phyloP scores from a whole-genome alignment of 106 monocot genomes.

The Vanilla planifolia region DNA sequence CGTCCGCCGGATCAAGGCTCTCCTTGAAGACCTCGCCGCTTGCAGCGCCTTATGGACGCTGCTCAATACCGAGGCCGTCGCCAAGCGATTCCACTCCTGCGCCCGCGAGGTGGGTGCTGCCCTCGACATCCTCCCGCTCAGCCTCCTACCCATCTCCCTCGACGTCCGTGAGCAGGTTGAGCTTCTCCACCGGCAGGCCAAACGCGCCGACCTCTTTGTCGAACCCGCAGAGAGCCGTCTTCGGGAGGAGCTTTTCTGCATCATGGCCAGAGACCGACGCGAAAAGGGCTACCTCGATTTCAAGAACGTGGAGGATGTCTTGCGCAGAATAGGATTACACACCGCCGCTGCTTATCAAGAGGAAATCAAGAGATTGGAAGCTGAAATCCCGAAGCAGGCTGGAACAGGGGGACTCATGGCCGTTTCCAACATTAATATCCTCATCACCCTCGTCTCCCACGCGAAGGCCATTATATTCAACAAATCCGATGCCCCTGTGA shows the following conservation, averaged over 20 bases:
- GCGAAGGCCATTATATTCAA: constrained; percentile 5
- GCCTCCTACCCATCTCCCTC: constrained; percentile 16
- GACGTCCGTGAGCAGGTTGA: constrained; percentile 36
- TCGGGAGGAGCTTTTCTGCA: constrained; percentile 22
- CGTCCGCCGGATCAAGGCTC: constrained; percentile 15
- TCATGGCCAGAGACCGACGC: constrained; percentile 6
- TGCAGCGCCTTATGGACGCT: constrained; percentile 30
- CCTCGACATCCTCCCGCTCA: constrained; percentile 36
- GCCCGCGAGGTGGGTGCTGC: constrained; percentile 20
- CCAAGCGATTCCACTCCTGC: constrained; percentile 18
- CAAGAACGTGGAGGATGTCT: constrained; percentile 24
- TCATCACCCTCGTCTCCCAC: constrained; percentile 20
- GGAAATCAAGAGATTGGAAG: constrained; percentile 20
- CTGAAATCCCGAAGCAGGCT: constrained; percentile 29
- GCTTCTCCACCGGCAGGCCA: constrained; percentile 29
- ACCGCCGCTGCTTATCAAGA: constrained; percentile 24
- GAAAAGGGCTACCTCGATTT: constrained; percentile 1
- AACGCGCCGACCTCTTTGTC: constrained; percentile 14
- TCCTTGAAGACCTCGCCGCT: constrained; percentile 14
- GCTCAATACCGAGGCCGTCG: constrained; percentile 14
- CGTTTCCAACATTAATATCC: constrained; percentile 28
- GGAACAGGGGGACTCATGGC: constrained; percentile 52
- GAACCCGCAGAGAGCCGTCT: constrained; percentile 17
- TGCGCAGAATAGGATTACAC: constrained; percentile 14
- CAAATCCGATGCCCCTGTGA: not conserved